A percentile compares a stretch with the other conserved stretches of the same genome.
Conservation (phyloP, 805 yeast species). For the Yamadazyma takamatsuzukensis region DNA sequence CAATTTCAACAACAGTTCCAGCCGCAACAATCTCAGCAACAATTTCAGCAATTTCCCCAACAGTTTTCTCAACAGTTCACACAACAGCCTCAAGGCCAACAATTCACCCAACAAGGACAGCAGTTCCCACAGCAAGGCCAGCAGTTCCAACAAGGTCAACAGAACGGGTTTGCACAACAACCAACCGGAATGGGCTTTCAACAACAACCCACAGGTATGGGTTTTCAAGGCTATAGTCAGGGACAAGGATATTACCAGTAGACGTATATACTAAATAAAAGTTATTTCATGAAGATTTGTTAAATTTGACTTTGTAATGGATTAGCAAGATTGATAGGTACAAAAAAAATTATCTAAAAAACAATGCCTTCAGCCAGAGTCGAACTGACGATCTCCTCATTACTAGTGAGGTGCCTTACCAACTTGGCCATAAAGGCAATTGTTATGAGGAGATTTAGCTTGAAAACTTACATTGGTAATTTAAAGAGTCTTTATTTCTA, state of each 20-base stretch:
- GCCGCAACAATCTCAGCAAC: conserved; percentile 3
- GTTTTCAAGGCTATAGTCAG: no score
- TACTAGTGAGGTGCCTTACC: conserved; percentile 34
- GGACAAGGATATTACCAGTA: conserved; percentile 5
- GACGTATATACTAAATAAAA: no score
- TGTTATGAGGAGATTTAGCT: no score
- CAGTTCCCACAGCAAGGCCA: conserved; percentile 8
- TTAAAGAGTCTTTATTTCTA: no score
- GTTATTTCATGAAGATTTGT: no score
- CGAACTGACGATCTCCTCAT: conserved; percentile 30
- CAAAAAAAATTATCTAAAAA: conserved; percentile 12
- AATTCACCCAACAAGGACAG: conserved; percentile 11
- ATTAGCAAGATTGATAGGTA: conserved; percentile 1
- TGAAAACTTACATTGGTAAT: no score
- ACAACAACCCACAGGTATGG: no score
- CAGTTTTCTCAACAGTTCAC: conserved; percentile 11
- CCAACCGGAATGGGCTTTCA: conserved; percentile 16
- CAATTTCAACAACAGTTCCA: conserved; percentile 6
- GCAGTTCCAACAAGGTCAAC: conserved; percentile 9
- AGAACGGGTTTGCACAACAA: conserved; percentile 12
- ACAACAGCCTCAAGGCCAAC: conserved; percentile 9
- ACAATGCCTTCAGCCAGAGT: conserved; percentile 27
- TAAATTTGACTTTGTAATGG: not conserved
- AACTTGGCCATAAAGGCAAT: conserved; percentile 31
- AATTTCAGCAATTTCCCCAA: conserved; percentile 8